A percentile compares a stretch with the other conserved stretches of the same genome.
phyloP scores from a whole-genome alignment of 2,329 filamentous ascomycete genomes.

The Trichoderma lentiforme region DNA sequence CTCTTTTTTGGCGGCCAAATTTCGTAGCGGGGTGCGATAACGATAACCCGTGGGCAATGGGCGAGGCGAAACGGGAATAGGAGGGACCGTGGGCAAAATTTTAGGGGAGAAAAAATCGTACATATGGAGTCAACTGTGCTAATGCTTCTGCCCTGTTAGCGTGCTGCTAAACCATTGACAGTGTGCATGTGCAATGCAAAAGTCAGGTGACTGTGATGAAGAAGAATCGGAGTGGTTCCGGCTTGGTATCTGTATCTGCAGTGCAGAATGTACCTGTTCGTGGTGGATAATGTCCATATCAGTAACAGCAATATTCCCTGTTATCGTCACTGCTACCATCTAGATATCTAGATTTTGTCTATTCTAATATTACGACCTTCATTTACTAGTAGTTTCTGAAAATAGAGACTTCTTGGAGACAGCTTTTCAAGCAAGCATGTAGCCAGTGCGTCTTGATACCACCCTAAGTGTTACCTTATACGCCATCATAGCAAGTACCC shows the following conservation, averaged over 20 bases:
- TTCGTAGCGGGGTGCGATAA: slow-evolving; percentile 38
- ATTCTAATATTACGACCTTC: background rate
- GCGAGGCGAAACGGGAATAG: background rate
- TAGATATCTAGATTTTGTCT: background rate
- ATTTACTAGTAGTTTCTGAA: background rate
- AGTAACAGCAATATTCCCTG: no score
- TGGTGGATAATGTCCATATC: no score
- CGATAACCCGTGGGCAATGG: slow-evolving; percentile 33
- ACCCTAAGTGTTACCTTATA: background rate
- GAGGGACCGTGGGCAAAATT: background rate
- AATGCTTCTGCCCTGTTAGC: background rate
- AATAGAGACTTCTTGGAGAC: background rate
- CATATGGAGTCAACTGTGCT: background rate
- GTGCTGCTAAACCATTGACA: background rate
- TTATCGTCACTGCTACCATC: background rate
- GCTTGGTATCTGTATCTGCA: background rate
- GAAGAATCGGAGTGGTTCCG: background rate
- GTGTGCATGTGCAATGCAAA: background rate
- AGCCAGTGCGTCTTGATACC: background rate
- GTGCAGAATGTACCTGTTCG: no score
- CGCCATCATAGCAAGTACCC: background rate
- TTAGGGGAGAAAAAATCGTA: background rate
- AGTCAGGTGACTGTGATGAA: background rate
- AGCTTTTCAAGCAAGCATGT: background rate
- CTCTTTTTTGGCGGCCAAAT: slow-evolving; percentile 20